phyloP scores from a whole-genome alignment of 2,329 filamentous ascomycete species.

The Diaporthe batatas region DNA sequence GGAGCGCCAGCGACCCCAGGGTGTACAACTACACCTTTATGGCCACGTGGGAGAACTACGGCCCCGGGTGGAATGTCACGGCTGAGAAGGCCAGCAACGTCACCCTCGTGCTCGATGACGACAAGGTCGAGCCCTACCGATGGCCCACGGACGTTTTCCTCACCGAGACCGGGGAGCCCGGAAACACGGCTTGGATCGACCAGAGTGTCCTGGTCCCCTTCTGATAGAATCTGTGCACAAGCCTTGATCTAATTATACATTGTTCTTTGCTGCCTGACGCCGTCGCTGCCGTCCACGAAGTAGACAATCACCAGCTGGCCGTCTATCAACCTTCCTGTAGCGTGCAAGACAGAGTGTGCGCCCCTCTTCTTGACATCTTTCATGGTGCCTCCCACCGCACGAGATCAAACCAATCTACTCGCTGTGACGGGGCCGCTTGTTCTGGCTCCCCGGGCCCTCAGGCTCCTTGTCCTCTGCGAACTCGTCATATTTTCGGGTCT shows the following conservation, averaged over 20 bases:
- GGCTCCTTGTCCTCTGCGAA: neutral
- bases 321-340: neutral
- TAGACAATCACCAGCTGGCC: neutral
- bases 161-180: constrained; percentile 39
- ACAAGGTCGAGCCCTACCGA: constrained; percentile 48
- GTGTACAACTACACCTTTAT: constrained; percentile 64
- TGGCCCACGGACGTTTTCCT: constrained; percentile 46
- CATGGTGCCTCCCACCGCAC: neutral
- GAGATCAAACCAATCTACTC: neutral
- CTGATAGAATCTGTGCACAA: constrained; percentile 22
- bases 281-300: neutral
- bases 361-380: neutral
- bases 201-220: constrained; percentile 43
- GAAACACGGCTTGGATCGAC: constrained; percentile 44
- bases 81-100: constrained; percentile 57
- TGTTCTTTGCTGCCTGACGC: neutral
- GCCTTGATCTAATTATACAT: neutral
- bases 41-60: constrained; percentile 67
- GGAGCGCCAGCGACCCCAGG: constrained; percentile 57
- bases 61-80: constrained; percentile 66
- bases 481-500: neutral
- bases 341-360: neutral
- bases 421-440: constrained; percentile 2
- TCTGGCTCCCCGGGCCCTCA: neutral
- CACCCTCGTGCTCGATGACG: constrained; percentile 59